phyloP scores from a whole-genome alignment of 2,329 filamentous ascomycete species.

The Pyricularia grisea region DNA sequence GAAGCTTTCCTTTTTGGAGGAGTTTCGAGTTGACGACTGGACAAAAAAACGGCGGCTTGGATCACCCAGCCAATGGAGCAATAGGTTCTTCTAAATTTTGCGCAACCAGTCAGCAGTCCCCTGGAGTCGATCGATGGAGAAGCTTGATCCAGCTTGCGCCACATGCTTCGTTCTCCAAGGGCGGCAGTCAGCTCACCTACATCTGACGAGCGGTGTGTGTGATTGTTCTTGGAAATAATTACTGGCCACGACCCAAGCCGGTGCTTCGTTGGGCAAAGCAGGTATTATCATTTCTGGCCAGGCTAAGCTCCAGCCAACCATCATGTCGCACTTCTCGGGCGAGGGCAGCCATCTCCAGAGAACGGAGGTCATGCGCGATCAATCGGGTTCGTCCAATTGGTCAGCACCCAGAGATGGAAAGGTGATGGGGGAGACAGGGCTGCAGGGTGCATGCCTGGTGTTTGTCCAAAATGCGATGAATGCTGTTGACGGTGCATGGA shows the following conservation, averaged over 20 bases:
- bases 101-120: background rate
- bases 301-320: background rate
- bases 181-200: background rate
- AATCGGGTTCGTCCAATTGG: background rate
- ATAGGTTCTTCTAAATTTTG: background rate
- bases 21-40: background rate
- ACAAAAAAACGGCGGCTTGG: background rate
- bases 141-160: background rate
- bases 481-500: background rate
- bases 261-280: background rate
- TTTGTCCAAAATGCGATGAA: background rate
- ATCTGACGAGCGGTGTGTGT: background rate
- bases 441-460: background rate
- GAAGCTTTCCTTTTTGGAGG: constrained; percentile 3
- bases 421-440: background rate
- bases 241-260: background rate
- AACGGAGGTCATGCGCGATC: background rate
- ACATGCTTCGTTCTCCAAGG: background rate
- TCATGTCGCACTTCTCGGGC: background rate
- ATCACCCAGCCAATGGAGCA: background rate
- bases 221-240: background rate
- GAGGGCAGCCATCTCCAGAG: background rate
- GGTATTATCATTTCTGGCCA: background rate
- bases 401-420: background rate
- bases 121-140: background rate